These are phyloP conservation scores for Acacia melanoxylon DNA, from an alignment of 306 rosid species.

Conservation along the genomic window DNA sequence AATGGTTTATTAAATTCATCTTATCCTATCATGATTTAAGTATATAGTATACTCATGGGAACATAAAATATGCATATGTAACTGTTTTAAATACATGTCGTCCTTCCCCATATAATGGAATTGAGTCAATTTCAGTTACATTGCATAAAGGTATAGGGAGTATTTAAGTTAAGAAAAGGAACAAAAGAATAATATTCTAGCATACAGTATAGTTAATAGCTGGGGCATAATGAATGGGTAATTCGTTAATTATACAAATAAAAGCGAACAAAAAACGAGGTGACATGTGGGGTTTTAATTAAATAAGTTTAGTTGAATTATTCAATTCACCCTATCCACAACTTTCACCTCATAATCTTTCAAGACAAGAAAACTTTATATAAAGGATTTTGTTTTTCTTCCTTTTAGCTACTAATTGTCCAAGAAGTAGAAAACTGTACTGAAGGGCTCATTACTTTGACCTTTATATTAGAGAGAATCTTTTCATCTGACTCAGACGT, in stretches of 20 bases:
- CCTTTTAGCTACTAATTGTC: slow-evolving; percentile 12
- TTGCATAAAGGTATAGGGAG: slow-evolving; percentile 2
- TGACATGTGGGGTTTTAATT: slow-evolving; percentile 18
- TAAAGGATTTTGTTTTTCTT: slow-evolving; percentile 23
- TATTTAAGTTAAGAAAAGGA: not conserved
- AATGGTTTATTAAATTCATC: slow-evolving; percentile 7
- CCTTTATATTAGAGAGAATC: not conserved
- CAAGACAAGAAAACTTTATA: slow-evolving; percentile 27
- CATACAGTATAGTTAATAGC: not conserved
- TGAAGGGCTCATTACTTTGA: not conserved
- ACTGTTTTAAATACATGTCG: not conserved
- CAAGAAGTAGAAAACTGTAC: not conserved
- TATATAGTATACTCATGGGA: not conserved
- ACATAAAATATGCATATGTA: slow-evolving; percentile 1
- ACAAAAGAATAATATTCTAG: not conserved
- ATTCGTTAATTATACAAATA: not conserved
- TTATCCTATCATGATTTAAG: not conserved
- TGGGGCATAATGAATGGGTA: not conserved
- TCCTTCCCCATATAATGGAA: not conserved
- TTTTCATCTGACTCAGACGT: not conserved
- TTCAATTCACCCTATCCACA: slow-evolving; percentile 37
- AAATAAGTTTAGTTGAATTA: not conserved
- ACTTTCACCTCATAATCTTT: slow-evolving; percentile 27
- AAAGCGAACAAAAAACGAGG: slow-evolving; percentile 17
- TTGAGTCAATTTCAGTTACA: not conserved